Evolutionary conservation across 805 yeast species (phyloP), one percentile per base, ranked within the genome.

Genomic region (Spathaspora sp.): DNA sequence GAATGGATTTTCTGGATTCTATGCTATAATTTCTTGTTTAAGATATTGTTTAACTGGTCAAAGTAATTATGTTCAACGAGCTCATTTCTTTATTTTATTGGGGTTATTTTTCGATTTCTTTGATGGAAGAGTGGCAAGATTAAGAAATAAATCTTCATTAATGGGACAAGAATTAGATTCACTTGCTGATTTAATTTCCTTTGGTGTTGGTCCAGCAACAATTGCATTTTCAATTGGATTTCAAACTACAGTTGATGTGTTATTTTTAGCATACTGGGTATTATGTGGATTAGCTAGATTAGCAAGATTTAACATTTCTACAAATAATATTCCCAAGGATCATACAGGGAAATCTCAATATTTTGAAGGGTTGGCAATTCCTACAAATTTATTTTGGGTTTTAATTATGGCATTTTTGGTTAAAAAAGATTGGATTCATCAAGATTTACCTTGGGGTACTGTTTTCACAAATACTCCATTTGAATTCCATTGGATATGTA

Each of bases 131-230:
- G 99, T 93, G 7, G 99, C 99, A 3, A 81, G 99, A 64, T 80
- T 94, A 73, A 82, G 97, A 72, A 87, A 91, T 67, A 90, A 92
- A 73, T 82, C 96, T 2, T 86, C 96, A 11, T 78, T 94, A 50
- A 89, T 94, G 88, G 99, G 99, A 54, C 98, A 94, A 70, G 99
- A 94, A 72, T 81, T 94, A 62, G 99, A 94, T 66, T 92, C 97
- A 1, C 79, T 94, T 60, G 99, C 99, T 19, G 99, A 94, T 70
- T 81, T 94, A 62, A 81, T 93, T 38, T 89, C 97, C 11, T 94
- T 94, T 67, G 96, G 97, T 55, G 97, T 93, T 32, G 92, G 96
- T 1, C 99, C 99, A 1, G 96, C 97, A 53, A 78, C 90, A 14
- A 85, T 89, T 67, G 99, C 96, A 3, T 94, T 91, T 67, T 83